A percentile compares a stretch with the other conserved stretches of the same genome.
These are phyloP conservation scores for Lachnellula occidentalis DNA, from an alignment of 2,329 filamentous ascomycete genomes.

Conservation along the genomic window DNA sequence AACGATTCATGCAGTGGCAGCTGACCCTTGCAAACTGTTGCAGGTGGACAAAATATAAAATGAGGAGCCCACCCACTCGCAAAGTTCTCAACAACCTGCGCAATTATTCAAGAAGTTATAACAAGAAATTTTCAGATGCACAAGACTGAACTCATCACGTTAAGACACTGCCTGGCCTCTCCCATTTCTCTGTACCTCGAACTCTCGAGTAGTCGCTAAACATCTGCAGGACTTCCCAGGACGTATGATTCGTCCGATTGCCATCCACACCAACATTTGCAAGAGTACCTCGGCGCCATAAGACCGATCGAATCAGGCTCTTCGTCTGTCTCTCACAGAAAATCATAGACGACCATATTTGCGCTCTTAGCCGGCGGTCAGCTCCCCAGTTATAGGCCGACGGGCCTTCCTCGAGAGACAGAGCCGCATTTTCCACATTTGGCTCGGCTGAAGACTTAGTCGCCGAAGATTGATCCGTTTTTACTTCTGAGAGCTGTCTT, in stretches of 20 bases:
- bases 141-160: background rate
- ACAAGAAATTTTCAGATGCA: background rate
- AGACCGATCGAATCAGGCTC: slow-evolving; percentile 14
- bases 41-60: slow-evolving; percentile 18
- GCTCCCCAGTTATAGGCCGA: slow-evolving; percentile 6
- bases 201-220: slow-evolving; percentile 24
- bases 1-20: slow-evolving; percentile 12
- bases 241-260: slow-evolving; percentile 20
- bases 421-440: slow-evolving; percentile 9
- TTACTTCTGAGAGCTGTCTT: background rate
- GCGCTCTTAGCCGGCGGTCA: slow-evolving; percentile 2
- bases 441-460: slow-evolving; percentile 2
- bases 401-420: background rate
- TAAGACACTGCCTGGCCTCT: background rate
- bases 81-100: background rate
- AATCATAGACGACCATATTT: background rate
- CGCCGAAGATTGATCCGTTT: background rate
- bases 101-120: background rate
- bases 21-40: slow-evolving; percentile 15
- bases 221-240: slow-evolving; percentile 15
- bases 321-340: background rate
- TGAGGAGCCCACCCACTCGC: slow-evolving; percentile 10
- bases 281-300: background rate
- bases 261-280: slow-evolving; percentile 13
- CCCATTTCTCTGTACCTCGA: slow-evolving; percentile 9